Evolutionary conservation across 352 stramenopile genomes (phyloP).

Genomic region (Phytophthora capsici): DNA sequence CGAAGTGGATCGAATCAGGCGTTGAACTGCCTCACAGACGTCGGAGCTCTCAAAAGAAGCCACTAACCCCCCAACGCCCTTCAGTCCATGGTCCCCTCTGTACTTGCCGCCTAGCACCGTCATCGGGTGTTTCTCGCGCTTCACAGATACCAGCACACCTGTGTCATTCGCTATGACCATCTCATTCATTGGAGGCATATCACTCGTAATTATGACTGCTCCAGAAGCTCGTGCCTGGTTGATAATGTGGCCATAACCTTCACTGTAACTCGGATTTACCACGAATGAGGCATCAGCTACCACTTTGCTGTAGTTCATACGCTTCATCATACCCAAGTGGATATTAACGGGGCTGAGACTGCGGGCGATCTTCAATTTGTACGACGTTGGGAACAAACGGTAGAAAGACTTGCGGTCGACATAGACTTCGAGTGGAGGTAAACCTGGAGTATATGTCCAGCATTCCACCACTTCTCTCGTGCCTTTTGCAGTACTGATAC

Average conservation of each 20-base stretch:
- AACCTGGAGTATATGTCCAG: constrained; percentile 49
- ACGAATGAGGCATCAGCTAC: constrained; percentile 57
- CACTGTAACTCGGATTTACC: constrained; percentile 60
- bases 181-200: constrained; percentile 76
- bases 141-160: constrained; percentile 28
- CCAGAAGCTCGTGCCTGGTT: constrained; percentile 68
- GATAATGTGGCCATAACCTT: constrained; percentile 80
- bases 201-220: constrained; percentile 55
- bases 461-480: constrained; percentile 61
- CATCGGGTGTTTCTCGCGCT: constrained; percentile 24
- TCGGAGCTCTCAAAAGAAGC: constrained; percentile 29
- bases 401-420: constrained; percentile 36
- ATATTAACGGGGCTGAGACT: constrained; percentile 43
- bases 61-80: constrained; percentile 29
- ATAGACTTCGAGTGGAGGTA: constrained; percentile 55
- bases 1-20: constrained; percentile 35
- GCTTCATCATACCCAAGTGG: constrained; percentile 30
- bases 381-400: constrained; percentile 25
- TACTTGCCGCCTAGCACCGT: constrained; percentile 43
- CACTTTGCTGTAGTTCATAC: constrained; percentile 45
- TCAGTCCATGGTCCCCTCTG: constrained; percentile 28
- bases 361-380: constrained; percentile 28
- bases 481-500: constrained; percentile 59
- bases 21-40: constrained; percentile 33
- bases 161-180: constrained; percentile 37